A percentile compares a stretch with the other conserved stretches of the same genome.
phyloP scores from a whole-genome alignment of 108 stramenopile species.

The Schizochytrium sp. region DNA sequence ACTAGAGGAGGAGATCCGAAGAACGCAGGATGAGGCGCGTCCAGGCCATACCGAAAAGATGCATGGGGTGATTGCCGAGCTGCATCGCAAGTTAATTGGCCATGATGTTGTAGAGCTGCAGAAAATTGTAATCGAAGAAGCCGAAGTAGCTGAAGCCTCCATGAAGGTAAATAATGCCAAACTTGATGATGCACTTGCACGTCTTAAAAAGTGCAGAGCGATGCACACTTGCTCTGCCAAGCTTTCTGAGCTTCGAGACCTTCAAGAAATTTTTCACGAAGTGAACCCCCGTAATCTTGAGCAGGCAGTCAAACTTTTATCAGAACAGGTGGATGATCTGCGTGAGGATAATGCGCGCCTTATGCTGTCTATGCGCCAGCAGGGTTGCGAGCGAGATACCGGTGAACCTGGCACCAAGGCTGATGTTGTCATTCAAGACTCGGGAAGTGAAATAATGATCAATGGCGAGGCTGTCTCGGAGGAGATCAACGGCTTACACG shows the following conservation, averaged over 20 bases:
- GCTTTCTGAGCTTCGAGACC: constrained; percentile 36
- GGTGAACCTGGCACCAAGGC: too few species aligned
- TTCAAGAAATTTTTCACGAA: neutral
- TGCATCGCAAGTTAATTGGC: constrained; percentile 34
- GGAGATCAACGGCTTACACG: neutral
- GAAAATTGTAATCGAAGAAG: neutral
- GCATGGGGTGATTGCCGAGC: constrained; percentile 14
- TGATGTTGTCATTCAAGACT: neutral
- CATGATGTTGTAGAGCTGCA: constrained; percentile 35
- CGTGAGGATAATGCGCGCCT: constrained; percentile 28
- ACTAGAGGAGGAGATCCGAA: constrained; percentile 51
- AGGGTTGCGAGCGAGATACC: neutral
- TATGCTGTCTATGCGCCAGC: constrained; percentile 9
- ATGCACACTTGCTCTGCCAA: constrained; percentile 7
- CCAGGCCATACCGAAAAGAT: constrained; percentile 32
- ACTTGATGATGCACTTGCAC: neutral
- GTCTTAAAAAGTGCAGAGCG: neutral
- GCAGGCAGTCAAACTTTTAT: neutral
- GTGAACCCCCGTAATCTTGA: constrained; percentile 12
- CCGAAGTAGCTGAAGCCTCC: neutral
- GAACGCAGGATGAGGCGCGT: constrained; percentile 41
- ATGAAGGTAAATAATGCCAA: neutral
- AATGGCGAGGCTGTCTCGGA: neutral
- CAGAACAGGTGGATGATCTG: neutral
- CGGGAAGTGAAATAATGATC: neutral